Conservation (phyloP, 129 eudicot species). For the Artemisia annua region DNA sequence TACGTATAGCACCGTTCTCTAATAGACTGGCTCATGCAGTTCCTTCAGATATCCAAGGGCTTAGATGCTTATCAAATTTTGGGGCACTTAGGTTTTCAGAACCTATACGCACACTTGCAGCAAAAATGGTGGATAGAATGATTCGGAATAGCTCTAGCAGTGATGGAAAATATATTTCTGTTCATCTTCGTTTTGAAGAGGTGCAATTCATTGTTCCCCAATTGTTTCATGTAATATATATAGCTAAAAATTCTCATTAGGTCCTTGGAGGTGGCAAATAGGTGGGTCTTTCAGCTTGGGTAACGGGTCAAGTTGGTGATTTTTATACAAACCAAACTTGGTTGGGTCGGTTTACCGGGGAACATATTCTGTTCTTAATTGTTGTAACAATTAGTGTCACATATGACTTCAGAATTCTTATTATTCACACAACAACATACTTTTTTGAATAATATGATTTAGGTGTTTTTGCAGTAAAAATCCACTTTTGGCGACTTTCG, state of each 20-base stretch:
- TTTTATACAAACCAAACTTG: no score
- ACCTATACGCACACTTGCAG: constrained; percentile 92
- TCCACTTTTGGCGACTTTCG: no score
- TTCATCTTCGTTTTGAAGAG: constrained; percentile 99
- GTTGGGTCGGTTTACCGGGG: no score
- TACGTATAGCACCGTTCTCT: constrained; percentile 97
- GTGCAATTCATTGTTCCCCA: constrained; percentile 32
- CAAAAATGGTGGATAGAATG: constrained; percentile 95
- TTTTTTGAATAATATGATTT: neutral
- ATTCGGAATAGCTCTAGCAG: constrained; percentile 64
- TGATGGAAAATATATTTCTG: constrained; percentile 92
- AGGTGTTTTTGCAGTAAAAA: no score
- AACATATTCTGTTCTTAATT: no score
- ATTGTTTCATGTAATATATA: no score
- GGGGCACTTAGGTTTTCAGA: constrained; percentile 96
- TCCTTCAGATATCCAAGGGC: constrained; percentile 86
- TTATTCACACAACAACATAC: neutral
- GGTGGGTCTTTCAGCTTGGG: no score
- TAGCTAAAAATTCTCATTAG: no score
- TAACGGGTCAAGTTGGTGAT: no score
- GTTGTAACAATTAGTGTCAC: no score
- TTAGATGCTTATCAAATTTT: constrained; percentile 86
- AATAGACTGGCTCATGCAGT: constrained; percentile 95
- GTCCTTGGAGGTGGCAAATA: no score
- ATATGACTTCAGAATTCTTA: neutral